phyloP scores from a whole-genome alignment of 495 filamentous ascomycete genomes.

The Apiosordaria backusii region DNA sequence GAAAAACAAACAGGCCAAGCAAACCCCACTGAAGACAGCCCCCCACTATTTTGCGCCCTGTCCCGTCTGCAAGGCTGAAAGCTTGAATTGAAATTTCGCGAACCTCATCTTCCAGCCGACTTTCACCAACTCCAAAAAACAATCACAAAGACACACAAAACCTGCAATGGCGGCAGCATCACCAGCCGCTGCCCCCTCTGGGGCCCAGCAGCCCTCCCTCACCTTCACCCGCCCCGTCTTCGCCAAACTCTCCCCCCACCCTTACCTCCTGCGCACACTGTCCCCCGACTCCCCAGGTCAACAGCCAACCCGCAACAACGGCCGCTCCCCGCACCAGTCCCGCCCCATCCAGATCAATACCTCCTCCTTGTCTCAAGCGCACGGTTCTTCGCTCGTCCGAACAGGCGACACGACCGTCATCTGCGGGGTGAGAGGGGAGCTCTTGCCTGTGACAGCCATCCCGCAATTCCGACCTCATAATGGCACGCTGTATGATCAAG shows the following conservation, averaged over 20 bases:
- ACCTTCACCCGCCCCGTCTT: conserved; percentile 78
- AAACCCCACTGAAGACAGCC: background rate
- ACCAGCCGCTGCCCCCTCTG: background rate
- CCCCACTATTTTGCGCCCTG: conserved; percentile 10
- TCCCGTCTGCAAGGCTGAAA: conserved; percentile 23
- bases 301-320: conserved; percentile 67
- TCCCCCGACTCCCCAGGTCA: conserved; percentile 53
- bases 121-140: background rate
- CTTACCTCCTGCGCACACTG: conserved; percentile 87
- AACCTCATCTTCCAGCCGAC: conserved; percentile 1
- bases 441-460: conserved; percentile 68
- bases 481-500: conserved; percentile 24
- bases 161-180: conserved; percentile 7
- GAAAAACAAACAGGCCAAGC: background rate
- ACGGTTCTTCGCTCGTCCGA: conserved; percentile 84
- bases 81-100: conserved; percentile 12
- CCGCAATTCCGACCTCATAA: conserved; percentile 53
- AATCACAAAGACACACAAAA: background rate
- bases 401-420: conserved; percentile 87
- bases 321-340: conserved; percentile 64
- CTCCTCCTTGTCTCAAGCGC: conserved; percentile 76
- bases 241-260: conserved; percentile 81
- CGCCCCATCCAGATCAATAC: conserved; percentile 70
- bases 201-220: conserved; percentile 36
- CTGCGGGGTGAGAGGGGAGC: conserved; percentile 83